phyloP scores from a whole-genome alignment of 306 rosid genomes.

The Castanea mollissima region DNA sequence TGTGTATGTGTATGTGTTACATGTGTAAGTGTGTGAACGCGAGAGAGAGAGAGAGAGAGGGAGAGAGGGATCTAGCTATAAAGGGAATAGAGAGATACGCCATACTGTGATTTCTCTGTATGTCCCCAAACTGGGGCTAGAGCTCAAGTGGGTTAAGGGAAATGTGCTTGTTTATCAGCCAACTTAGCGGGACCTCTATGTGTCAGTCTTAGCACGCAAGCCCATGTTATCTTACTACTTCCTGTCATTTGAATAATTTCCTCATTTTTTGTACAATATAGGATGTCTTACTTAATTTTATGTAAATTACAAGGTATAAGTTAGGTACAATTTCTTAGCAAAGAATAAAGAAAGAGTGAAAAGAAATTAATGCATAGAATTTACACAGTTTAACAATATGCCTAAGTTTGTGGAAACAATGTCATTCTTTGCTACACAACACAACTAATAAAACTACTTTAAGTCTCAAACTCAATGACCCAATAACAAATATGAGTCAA shows the following conservation, averaged over 20 bases:
- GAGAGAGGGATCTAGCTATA: not conserved
- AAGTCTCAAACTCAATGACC: no score
- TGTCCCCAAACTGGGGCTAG: slow-evolving; percentile 64
- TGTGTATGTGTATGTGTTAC: not conserved
- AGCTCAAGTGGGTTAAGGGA: slow-evolving; percentile 51
- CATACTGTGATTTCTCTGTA: slow-evolving; percentile 45
- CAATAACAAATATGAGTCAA: no score
- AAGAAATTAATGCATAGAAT: no score
- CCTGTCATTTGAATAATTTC: slow-evolving; percentile 43
- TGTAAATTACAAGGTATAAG: no score
- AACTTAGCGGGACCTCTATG: slow-evolving; percentile 66
- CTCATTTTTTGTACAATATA: not conserved
- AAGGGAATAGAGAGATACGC: slow-evolving; percentile 41
- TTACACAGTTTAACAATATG: accelerated
- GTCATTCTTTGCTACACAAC: no score
- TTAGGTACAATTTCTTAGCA: no score
- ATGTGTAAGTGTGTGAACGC: no score
- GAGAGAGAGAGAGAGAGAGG: not conserved
- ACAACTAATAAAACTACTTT: no score
- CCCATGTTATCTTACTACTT: slow-evolving; percentile 68
- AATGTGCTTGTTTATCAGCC: slow-evolving; percentile 50
- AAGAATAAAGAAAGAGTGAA: no score
- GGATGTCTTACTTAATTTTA: no score
- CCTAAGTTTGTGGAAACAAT: no score
- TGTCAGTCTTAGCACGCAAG: slow-evolving; percentile 68